Base-by-base conservation (phyloP, 2,329 filamentous ascomycete genomes). In the Trichoderma atroviride region DNA sequence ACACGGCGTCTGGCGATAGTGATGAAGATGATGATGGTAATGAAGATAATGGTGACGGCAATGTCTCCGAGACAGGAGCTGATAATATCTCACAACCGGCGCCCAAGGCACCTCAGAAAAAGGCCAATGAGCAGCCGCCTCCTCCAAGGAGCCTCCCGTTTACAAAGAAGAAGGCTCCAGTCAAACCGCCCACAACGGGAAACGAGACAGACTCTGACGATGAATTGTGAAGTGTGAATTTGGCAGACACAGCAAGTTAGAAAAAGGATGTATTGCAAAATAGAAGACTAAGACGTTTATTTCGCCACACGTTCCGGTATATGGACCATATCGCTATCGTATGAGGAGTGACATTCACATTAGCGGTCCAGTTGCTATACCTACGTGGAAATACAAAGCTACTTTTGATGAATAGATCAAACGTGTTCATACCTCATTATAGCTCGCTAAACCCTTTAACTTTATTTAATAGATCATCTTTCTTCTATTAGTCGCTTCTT, bases 121-220 rank as follows among this genome's bases (percentile, higher is more conserved):
- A 76, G 64, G 47, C 66, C 19, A 53, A 55, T 0, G 75, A 76
- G 16, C 70, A 72, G 22, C 80, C 80, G 16, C 82, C 83, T 3
- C 78, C 81, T 0, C 79, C 77, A 60, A 76, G 83, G 65, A 77
- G 73, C 5, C 75, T 87, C 19, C 85, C 85, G 0, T 86, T 87
- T 73, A 76, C 76, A 63, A 79, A 73, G 66, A 83, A 79, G 58
- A 70, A 78, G 4, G 27, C 55, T 3, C 69, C 79, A 5, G 75
- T 72, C 72, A 53, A 76, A 71, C 55, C 75, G 10, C 71, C 72
- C 5, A 61, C 63, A 14, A 40, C 74, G 11, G 80, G 75, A 19
- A 84, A 82, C 59, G 85, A 87, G 66, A 86, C 84, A 0, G 84
- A 85, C n/a, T 86, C 85, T 0, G 86, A 87, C 70, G 86, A 88